Percentiles rank a stretch among this genome's conserved stretches.
These are phyloP conservation scores for Hippophae tibetana DNA, from an alignment of 306 rosid genomes.

Conservation along the genomic window DNA sequence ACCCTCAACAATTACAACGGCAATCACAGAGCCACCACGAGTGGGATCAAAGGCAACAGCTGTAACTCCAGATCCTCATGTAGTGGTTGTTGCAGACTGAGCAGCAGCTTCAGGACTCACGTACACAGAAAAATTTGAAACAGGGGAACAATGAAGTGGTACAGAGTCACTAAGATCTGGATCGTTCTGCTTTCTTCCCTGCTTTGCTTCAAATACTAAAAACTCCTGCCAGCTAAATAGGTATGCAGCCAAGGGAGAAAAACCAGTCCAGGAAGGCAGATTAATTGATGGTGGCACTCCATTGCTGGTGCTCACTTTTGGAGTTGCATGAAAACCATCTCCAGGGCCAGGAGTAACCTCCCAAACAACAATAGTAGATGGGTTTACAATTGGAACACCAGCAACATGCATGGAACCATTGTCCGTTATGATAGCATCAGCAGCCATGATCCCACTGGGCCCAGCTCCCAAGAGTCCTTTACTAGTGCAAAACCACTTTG, in stretches of 20 bases:
- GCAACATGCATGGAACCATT: conserved; percentile 98
- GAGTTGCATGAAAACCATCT: conserved; percentile 73
- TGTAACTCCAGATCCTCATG: conserved; percentile 99
- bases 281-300: conserved; percentile 65
- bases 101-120: conserved; percentile 97
- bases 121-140: conserved; percentile 94
- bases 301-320: conserved; percentile 56
- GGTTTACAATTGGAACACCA: conserved; percentile 96
- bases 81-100: conserved; percentile 95
- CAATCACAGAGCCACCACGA: conserved; percentile 89
- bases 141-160: conserved; percentile 86
- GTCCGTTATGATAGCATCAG: conserved; percentile 94
- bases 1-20: conserved; percentile 97
- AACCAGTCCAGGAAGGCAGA: conserved; percentile 80
- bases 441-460: conserved; percentile 99
- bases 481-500: conserved; percentile 92
- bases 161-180: conserved; percentile 53
- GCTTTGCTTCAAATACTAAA: conserved; percentile 66
- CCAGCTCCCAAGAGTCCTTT: conserved; percentile 96
- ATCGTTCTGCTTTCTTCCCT: conserved; percentile 64
- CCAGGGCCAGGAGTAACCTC: conserved; percentile 99
- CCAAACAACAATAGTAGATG: conserved; percentile 97
- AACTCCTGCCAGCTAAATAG: conserved; percentile 93
- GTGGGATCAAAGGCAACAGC: conserved; percentile 98
- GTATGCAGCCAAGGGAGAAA: conserved; percentile 88